These are phyloP conservation scores for Hydrangea macrophylla DNA, from an alignment of 148 eudicot species.

Conservation along the genomic window DNA sequence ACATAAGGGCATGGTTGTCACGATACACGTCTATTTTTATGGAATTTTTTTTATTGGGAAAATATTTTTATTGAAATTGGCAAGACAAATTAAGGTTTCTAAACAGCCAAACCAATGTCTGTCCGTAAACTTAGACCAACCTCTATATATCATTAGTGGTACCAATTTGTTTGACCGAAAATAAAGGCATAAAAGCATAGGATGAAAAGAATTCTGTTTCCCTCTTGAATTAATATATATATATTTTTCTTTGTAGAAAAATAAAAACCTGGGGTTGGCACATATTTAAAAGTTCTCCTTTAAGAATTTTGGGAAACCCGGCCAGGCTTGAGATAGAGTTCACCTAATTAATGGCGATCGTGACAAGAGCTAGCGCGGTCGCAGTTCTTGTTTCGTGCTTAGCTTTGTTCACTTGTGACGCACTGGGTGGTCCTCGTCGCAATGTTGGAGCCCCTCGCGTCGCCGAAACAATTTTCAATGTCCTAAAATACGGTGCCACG, in stretches of 20 bases:
- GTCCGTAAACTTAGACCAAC: neutral
- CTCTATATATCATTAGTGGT: neutral
- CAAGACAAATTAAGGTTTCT: no score
- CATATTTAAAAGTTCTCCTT: neutral
- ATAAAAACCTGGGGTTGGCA: constrained; percentile 1
- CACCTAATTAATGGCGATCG: constrained; percentile 6
- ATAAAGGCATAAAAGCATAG: neutral
- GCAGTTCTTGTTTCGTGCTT: constrained; percentile 15
- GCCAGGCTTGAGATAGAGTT: neutral
- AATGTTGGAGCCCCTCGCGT: neutral
- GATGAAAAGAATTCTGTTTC: neutral
- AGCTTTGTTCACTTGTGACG: neutral
- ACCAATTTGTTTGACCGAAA: constrained; percentile 1
- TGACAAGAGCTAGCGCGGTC: constrained; percentile 6
- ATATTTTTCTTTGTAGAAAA: no score
- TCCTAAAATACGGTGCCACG: constrained; percentile 41
- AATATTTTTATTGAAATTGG: no score
- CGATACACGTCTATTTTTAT: no score
- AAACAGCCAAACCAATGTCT: no score
- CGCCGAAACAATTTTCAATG: constrained; percentile 39
- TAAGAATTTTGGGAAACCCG: constrained; percentile 8
- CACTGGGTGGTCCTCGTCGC: neutral
- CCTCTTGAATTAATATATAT: no score
- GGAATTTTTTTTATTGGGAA: no score
- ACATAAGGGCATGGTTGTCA: no score